Conservation (phyloP, 176 grass and related monocot genomes). For the Raddia distichophylla region DNA sequence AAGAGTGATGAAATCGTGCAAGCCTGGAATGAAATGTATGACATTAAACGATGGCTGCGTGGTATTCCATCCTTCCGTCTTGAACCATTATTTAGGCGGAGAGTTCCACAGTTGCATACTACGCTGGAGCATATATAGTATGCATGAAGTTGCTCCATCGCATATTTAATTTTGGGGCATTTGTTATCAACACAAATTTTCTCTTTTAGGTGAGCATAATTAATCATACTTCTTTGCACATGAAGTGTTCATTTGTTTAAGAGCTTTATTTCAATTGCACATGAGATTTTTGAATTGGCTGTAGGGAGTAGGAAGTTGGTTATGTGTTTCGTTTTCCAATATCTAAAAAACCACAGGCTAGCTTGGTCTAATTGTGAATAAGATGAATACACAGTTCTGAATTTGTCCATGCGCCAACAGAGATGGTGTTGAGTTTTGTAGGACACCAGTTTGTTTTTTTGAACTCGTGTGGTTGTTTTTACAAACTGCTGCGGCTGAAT, state of each 20-base stretch:
- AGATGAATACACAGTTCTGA: slow-evolving; percentile 16
- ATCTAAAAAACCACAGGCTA: neutral
- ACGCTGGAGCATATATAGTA: slow-evolving; percentile 64
- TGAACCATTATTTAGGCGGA: slow-evolving; percentile 79
- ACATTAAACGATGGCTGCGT: slow-evolving; percentile 76
- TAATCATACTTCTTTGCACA: neutral
- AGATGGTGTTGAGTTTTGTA: neutral
- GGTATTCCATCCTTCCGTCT: slow-evolving; percentile 77
- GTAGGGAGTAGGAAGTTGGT: neutral
- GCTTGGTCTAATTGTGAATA: slow-evolving; percentile 5
- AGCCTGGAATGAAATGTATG: slow-evolving; percentile 93
- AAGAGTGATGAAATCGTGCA: slow-evolving; percentile 89
- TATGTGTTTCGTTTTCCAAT: neutral
- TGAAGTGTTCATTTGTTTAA: neutral
- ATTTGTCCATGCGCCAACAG: neutral
- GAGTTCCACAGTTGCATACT: slow-evolving; percentile 64
- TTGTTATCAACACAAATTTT: slow-evolving; percentile 29
- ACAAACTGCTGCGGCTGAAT: neutral
- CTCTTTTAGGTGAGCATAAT: slow-evolving; percentile 41
- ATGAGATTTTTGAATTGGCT: neutral
- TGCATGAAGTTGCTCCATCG: slow-evolving; percentile 25
- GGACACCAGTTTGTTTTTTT: neutral
- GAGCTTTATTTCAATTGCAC: slow-evolving; percentile 5
- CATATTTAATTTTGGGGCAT: slow-evolving; percentile 35
- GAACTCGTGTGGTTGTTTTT: neutral